Evolutionary conservation across 2,329 filamentous ascomycete genomes (phyloP).

Genomic region (Ophiostoma himal-ulmi): DNA sequence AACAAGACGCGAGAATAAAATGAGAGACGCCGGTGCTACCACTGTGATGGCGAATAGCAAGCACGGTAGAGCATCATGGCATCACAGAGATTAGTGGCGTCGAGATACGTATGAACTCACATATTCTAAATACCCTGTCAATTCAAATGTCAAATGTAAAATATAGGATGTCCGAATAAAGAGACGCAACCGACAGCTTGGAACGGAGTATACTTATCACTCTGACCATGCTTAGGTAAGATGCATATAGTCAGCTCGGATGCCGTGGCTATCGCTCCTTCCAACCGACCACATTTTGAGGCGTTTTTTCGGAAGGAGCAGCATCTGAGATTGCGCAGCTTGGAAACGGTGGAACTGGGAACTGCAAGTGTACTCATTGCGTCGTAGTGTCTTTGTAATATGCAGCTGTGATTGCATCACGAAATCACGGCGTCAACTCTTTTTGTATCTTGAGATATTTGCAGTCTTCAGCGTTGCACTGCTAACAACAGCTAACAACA

Average conservation of each 20-base stretch:
- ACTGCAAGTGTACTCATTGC: not conserved
- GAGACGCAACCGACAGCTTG: no score
- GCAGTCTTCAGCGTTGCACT: not conserved
- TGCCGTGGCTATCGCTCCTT: not conserved
- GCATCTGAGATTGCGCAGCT: constrained; percentile 6
- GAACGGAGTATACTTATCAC: no score
- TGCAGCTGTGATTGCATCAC: not conserved
- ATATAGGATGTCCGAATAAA: no score
- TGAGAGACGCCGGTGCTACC: not conserved
- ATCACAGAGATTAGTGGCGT: constrained; percentile 6
- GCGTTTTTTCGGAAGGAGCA: constrained; percentile 1
- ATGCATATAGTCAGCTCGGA: not conserved
- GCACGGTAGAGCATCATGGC: not conserved
- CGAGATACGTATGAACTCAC: no score
- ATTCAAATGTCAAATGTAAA: not conserved
- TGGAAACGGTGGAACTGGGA: no score
- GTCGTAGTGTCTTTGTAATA: not conserved
- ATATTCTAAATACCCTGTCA: no score
- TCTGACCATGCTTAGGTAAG: no score
- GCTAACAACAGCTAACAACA: constrained; percentile 6
- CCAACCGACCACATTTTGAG: not conserved
- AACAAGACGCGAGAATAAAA: not conserved
- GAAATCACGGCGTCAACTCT: not conserved
- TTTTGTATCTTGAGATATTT: not conserved
- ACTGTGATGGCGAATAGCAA: not conserved